Percentiles rank a stretch among this genome's conserved stretches.
phyloP scores from a whole-genome alignment of 257 asterid genomes.

The Gardenia jasminoides region DNA sequence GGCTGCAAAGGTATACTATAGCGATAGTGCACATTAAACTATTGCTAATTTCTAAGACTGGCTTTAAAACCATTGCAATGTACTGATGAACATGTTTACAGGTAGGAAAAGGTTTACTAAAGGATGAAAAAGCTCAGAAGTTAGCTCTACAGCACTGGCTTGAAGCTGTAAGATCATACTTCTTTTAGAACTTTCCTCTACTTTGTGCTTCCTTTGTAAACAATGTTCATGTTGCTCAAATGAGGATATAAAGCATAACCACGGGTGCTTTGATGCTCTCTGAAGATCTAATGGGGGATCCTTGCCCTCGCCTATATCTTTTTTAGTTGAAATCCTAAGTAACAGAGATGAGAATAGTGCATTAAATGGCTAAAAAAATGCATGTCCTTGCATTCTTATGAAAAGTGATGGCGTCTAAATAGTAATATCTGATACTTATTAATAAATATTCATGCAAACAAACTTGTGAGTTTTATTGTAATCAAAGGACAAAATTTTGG shows the following conservation, averaged over 20 bases:
- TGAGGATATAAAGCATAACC: not conserved
- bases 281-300: not conserved
- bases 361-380: not conserved
- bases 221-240: not conserved
- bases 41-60: not conserved
- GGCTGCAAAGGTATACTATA: conserved; percentile 54
- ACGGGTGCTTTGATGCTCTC: not conserved
- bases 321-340: not conserved
- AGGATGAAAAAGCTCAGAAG: conserved; percentile 73
- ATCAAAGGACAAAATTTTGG: not conserved
- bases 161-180: conserved; percentile 56
- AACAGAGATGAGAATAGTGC: not conserved
- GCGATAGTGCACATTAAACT: not conserved
- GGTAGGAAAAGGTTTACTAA: conserved; percentile 69
- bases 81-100: conserved; percentile 14
- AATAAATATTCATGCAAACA: not conserved
- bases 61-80: not conserved
- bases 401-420: too few species aligned
- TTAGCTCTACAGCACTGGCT: conserved; percentile 85
- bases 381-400: not conserved
- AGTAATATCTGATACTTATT: too few species aligned
- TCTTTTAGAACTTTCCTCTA: not conserved
- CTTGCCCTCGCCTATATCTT: not conserved
- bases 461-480: not conserved
- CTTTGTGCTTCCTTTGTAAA: not conserved